Conservation (phyloP, 306 rosid genomes). For the Prunus persica region DNA sequence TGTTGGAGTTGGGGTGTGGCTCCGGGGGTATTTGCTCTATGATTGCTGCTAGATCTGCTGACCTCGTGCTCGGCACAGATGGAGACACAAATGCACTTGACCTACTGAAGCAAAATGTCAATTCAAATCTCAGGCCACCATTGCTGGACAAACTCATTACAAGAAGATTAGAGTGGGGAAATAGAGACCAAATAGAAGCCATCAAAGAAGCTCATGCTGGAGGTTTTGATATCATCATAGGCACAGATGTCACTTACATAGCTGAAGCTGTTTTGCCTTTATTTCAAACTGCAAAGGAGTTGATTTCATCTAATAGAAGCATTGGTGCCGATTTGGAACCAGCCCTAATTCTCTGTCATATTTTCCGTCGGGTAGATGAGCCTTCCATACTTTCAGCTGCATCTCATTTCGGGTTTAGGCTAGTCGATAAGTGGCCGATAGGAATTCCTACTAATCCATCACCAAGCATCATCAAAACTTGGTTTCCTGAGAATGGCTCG, state of each 20-base stretch:
- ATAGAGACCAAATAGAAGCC: slow-evolving; percentile 56
- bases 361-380: slow-evolving; percentile 73
- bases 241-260: slow-evolving; percentile 84
- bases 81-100: slow-evolving; percentile 72
- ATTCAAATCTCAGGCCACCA: slow-evolving; percentile 50
- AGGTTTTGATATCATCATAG: slow-evolving; percentile 77
- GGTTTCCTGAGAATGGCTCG: slow-evolving; percentile 55
- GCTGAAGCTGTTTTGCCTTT: slow-evolving; percentile 74
- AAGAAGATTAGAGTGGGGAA: slow-evolving; percentile 71
- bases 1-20: slow-evolving; percentile 87
- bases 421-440: slow-evolving; percentile 63
- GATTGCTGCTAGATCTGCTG: slow-evolving; percentile 60
- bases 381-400: slow-evolving; percentile 72
- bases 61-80: slow-evolving; percentile 71
- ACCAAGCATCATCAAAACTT: slow-evolving; percentile 39
- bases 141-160: slow-evolving; percentile 42
- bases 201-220: slow-evolving; percentile 42
- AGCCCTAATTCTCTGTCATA: slow-evolving; percentile 69
- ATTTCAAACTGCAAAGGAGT: slow-evolving; percentile 73
- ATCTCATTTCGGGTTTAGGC: slow-evolving; percentile 52
- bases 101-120: slow-evolving; percentile 59
- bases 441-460: slow-evolving; percentile 31
- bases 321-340: slow-evolving; percentile 27
- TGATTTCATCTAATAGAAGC: slow-evolving; percentile 42
- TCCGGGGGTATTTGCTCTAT: slow-evolving; percentile 85